Conservation (phyloP, 441 rosid genomes). For the Croton setiger region DNA sequence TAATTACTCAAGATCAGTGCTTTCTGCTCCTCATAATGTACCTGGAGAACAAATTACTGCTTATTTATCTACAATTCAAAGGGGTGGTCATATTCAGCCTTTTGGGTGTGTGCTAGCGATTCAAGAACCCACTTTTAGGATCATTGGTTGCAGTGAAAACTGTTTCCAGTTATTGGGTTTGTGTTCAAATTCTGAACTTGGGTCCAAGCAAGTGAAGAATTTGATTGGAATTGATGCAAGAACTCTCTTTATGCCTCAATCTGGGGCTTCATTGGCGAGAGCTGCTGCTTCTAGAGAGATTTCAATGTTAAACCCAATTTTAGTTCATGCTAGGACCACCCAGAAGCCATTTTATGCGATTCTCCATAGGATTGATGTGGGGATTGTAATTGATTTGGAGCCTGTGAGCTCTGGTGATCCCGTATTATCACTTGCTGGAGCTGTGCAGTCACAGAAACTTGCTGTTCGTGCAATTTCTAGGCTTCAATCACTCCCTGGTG, state of each 20-base stretch:
- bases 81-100: constrained; percentile 75
- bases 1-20: constrained; percentile 62
- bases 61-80: constrained; percentile 61
- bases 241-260: constrained; percentile 52
- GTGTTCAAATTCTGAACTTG: constrained; percentile 20
- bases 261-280: constrained; percentile 53
- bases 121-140: constrained; percentile 51
- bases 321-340: constrained; percentile 51
- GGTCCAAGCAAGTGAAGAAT: constrained; percentile 25
- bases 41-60: constrained; percentile 63
- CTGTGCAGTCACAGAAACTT: constrained; percentile 79
- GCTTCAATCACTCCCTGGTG: constrained; percentile 76
- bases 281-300: constrained; percentile 61
- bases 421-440: constrained; percentile 62
- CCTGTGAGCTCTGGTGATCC: constrained; percentile 59
- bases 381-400: constrained; percentile 80
- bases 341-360: constrained; percentile 74
- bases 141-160: constrained; percentile 65
- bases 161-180: constrained; percentile 51
- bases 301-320: constrained; percentile 61
- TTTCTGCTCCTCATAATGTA: constrained; percentile 43
- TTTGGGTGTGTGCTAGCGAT: constrained; percentile 75
- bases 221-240: constrained; percentile 69
- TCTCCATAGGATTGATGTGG: constrained; percentile 69
- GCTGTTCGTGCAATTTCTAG: constrained; percentile 74